Evolutionary conservation across 176 grass and related monocot species (phyloP).

Genomic region (Microstegium vimineum): DNA sequence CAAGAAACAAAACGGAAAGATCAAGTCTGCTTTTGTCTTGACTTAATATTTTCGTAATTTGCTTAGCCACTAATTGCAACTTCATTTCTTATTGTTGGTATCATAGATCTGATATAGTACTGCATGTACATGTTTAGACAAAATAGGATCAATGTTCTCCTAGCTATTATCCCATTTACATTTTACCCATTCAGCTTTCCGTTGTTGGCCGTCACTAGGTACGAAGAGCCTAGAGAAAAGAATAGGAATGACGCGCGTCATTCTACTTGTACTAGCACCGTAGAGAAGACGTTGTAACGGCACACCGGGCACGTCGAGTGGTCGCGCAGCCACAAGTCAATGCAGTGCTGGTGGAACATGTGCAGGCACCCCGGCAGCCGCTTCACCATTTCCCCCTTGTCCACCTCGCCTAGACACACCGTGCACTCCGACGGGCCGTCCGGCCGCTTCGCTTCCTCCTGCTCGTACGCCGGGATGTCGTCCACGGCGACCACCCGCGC

Average conservation of each 20-base stretch:
- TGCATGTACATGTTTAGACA: no score
- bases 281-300: conserved; percentile 3
- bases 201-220: neutral
- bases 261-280: neutral
- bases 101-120: no score
- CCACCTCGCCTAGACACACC: conserved; percentile 32
- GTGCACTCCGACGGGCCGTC: conserved; percentile 14
- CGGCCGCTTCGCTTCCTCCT: neutral
- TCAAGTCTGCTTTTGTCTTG: no score
- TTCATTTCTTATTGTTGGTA: no score
- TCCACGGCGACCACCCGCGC: conserved; percentile 1
- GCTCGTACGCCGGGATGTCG: conserved; percentile 30
- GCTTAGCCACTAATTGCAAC: no score
- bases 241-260: neutral
- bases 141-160: no score
- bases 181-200: neutral
- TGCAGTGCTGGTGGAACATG: conserved; percentile 16
- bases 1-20: no score
- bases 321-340: neutral
- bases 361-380: conserved; percentile 31
- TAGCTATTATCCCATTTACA: no score
- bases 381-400: conserved; percentile 24
- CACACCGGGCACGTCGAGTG: conserved; percentile 15
- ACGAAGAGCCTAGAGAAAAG: neutral
- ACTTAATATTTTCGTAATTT: no score